Percentiles rank a stretch among this genome's conserved stretches.
Conservation (phyloP, 1,139 yeast genomes). For the Saccharomycopsis phalli region DNA sequence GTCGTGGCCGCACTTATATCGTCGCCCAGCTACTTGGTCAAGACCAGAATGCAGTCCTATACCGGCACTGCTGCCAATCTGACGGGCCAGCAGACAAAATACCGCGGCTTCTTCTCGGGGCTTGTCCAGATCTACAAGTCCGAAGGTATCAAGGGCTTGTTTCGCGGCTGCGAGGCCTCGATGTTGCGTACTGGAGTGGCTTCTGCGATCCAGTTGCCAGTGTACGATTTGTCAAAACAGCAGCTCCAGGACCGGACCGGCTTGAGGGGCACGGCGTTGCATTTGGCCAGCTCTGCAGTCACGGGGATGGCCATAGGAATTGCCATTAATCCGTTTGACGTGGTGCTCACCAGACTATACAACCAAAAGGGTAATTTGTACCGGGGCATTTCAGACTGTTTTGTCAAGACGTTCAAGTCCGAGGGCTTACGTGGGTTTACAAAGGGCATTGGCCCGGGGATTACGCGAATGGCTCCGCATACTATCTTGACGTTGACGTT, state of each 20-base stretch:
- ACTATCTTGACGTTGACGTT: slow-evolving; percentile 83
- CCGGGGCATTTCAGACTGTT: slow-evolving; percentile 81
- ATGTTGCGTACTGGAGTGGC: slow-evolving; percentile 92
- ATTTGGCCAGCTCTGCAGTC: slow-evolving; percentile 63
- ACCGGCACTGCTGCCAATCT: slow-evolving; percentile 31
- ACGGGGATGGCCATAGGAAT: slow-evolving; percentile 91
- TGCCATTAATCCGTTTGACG: slow-evolving; percentile 98
- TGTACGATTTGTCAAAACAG: slow-evolving; percentile 70
- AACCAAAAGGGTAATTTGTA: slow-evolving; percentile 88
- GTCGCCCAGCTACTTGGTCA: slow-evolving; percentile 83
- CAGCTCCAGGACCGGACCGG: slow-evolving; percentile 35
- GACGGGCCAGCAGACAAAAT: slow-evolving; percentile 90
- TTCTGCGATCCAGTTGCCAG: slow-evolving; percentile 91
- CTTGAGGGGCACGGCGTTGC: slow-evolving; percentile 50
- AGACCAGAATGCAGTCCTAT: slow-evolving; percentile 94
- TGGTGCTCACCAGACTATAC: slow-evolving; percentile 84
- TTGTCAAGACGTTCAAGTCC: slow-evolving; percentile 63
- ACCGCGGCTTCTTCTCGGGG: slow-evolving; percentile 63
- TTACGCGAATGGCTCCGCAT: slow-evolving; percentile 90
- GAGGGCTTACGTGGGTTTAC: slow-evolving; percentile 89
- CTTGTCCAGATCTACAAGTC: slow-evolving; percentile 46
- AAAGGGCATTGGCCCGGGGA: slow-evolving; percentile 91
- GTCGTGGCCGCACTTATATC: slow-evolving; percentile 84
- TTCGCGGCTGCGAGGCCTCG: slow-evolving; percentile 93
- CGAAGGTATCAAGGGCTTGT: slow-evolving; percentile 75